Conservation (phyloP, 1,284 basidiomycete species). For the Puccinia triticina region DNA sequence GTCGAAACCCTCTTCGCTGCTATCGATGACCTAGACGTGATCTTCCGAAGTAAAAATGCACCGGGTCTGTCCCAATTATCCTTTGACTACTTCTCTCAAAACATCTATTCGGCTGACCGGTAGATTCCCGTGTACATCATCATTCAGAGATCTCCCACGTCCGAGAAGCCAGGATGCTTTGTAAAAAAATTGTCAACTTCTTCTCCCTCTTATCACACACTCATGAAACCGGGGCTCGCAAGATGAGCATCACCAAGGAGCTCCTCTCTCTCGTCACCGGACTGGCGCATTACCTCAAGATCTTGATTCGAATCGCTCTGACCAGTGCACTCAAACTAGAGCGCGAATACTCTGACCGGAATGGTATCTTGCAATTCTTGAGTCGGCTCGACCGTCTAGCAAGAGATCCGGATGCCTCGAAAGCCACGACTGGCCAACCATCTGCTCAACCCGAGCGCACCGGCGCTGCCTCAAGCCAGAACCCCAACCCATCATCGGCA, state of each 20-base stretch:
- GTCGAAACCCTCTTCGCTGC: slow-evolving; percentile 97
- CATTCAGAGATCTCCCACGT: slow-evolving; percentile 92
- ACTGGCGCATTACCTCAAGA: slow-evolving; percentile 97
- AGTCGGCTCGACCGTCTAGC: slow-evolving; percentile 89
- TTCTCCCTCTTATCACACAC: slow-evolving; percentile 97
- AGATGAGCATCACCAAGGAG: slow-evolving; percentile 96
- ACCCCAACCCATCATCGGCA: slow-evolving; percentile 34
- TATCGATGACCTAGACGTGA: slow-evolving; percentile 91
- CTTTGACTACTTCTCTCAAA: slow-evolving; percentile 8
- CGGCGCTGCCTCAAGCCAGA: neutral
- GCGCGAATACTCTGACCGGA: slow-evolving; percentile 77
- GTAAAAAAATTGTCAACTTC: slow-evolving; percentile 97
- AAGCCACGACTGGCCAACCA: slow-evolving; percentile 53
- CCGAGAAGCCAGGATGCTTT: slow-evolving; percentile 95
- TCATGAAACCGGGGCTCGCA: slow-evolving; percentile 81
- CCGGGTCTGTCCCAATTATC: slow-evolving; percentile 69
- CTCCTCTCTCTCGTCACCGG: slow-evolving; percentile 96
- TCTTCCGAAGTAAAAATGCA: slow-evolving; percentile 77
- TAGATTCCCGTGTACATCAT: slow-evolving; percentile 4
- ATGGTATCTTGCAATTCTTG: slow-evolving; percentile 85
- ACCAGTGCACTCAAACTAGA: slow-evolving; percentile 95
- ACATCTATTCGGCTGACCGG: neutral
- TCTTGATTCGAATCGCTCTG: slow-evolving; percentile 94
- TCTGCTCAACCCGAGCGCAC: slow-evolving; percentile 11
- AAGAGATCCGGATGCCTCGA: slow-evolving; percentile 66